These are phyloP conservation scores for Durusdinium trenchii DNA, from an alignment of 73 alveolate species.

Conservation along the genomic window DNA sequence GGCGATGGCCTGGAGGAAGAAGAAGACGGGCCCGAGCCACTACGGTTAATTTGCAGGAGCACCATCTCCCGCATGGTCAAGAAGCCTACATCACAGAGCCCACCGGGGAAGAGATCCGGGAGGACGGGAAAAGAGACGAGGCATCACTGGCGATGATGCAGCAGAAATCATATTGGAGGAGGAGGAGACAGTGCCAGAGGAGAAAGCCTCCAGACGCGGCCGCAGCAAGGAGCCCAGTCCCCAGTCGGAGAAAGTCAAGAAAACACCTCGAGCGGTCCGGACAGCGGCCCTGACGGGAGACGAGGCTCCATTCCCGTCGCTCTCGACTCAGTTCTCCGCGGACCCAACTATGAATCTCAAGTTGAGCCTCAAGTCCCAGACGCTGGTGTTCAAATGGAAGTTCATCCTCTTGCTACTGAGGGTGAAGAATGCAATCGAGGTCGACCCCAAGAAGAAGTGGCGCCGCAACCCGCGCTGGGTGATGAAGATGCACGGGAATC, in stretches of 20 bases:
- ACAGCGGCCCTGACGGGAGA: background rate
- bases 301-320: background rate
- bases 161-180: background rate
- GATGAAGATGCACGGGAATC: background rate
- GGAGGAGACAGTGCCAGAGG: background rate
- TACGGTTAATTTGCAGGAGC: background rate
- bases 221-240: background rate
- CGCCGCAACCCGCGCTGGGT: background rate
- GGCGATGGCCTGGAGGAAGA: background rate
- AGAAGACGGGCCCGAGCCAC: no score
- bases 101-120: background rate
- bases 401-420: background rate
- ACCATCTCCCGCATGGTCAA: no score
- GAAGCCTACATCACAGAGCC: no score
- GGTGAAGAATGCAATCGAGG: background rate
- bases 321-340: slow-evolving; percentile 12
- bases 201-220: background rate
- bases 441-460: no score
- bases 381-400: background rate
- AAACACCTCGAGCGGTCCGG: no score
- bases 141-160: background rate
- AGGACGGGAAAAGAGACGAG: background rate
- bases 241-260: background rate
- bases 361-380: background rate
- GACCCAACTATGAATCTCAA: background rate